phyloP scores from a whole-genome alignment of 257 asterid genomes.

The Rubia yunnanensis region DNA sequence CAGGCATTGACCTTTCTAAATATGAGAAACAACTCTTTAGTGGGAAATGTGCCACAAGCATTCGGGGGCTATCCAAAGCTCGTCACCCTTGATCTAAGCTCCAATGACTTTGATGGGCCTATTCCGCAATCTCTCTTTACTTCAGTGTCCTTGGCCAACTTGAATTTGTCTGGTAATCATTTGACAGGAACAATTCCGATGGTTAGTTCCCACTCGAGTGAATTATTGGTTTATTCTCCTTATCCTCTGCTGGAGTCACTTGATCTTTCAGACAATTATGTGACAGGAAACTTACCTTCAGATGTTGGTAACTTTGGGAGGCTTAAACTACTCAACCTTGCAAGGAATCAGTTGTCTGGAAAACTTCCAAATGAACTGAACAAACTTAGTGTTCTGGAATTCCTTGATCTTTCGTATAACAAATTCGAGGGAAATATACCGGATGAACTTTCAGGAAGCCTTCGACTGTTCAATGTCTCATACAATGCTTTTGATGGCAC shows the following conservation, averaged over 20 bases:
- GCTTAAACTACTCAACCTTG: constrained; percentile 59
- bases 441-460: constrained; percentile 44
- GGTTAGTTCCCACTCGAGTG: constrained; percentile 44
- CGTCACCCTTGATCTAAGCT: constrained; percentile 54
- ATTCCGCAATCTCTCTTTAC: constrained; percentile 56
- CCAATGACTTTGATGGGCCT: constrained; percentile 56
- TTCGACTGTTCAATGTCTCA: constrained; percentile 49
- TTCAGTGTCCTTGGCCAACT: constrained; percentile 42
- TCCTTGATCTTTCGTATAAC: constrained; percentile 65
- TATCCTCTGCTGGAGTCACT: constrained; percentile 58
- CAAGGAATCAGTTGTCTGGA: constrained; percentile 62
- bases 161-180: constrained; percentile 66
- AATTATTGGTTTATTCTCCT: constrained; percentile 52
- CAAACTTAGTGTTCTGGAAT: constrained; percentile 52
- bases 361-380: constrained; percentile 54
- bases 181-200: constrained; percentile 68
- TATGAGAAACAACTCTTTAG: constrained; percentile 57
- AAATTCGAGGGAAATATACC: constrained; percentile 62
- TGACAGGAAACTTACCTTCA: constrained; percentile 54
- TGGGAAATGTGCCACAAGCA: constrained; percentile 42
- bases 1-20: constrained; percentile 43
- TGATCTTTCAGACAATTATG: constrained; percentile 67
- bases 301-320: constrained; percentile 63
- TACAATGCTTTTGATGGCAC: constrained; percentile 56
- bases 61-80: constrained; percentile 42